Conservation (phyloP, 208 protist genomes). For the Trypanosoma theileri region DNA sequence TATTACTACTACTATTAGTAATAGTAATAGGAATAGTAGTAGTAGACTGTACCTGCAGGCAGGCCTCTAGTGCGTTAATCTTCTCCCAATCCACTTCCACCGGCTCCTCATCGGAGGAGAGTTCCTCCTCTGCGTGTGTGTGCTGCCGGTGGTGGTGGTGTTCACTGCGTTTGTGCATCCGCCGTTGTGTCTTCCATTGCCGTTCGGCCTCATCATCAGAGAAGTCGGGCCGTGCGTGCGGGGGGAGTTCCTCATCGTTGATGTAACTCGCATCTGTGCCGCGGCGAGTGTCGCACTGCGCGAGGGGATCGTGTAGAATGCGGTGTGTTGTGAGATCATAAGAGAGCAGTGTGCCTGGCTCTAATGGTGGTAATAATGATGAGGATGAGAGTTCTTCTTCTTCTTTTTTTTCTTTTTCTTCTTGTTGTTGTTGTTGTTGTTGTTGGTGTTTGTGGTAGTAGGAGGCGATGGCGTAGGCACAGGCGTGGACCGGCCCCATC, state of each 20-base stretch:
- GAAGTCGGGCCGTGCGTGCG: slow-evolving; percentile 80
- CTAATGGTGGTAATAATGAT: not conserved
- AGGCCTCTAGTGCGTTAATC: slow-evolving; percentile 16
- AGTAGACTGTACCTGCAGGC: no score
- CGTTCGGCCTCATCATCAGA: slow-evolving; percentile 85
- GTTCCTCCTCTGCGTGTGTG: not conserved
- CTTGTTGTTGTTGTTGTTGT: no score
- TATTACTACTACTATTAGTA: no score
- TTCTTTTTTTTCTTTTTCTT: no score
- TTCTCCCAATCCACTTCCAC: slow-evolving; percentile 30
- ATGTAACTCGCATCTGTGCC: slow-evolving; percentile 89
- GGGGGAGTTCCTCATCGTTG: slow-evolving; percentile 86
- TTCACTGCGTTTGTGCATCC: not conserved
- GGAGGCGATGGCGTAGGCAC: slow-evolving; percentile 53
- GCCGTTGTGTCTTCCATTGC: slow-evolving; percentile 76
- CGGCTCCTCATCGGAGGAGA: slow-evolving; percentile 12
- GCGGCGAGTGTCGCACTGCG: slow-evolving; percentile 54
- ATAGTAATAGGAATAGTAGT: no score
- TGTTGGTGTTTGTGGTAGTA: not conserved
- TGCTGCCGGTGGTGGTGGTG: no score
- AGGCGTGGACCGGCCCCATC: slow-evolving; percentile 59
- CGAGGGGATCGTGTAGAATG: slow-evolving; percentile 52
- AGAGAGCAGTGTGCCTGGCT: slow-evolving; percentile 33
- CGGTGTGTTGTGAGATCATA: slow-evolving; percentile 54
- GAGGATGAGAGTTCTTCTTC: no score